Evolutionary conservation across 768 basidiomycete genomes (phyloP), one percentile per base, ranked within the genome.

Genomic region (Candolleomyces efflorescens): DNA sequence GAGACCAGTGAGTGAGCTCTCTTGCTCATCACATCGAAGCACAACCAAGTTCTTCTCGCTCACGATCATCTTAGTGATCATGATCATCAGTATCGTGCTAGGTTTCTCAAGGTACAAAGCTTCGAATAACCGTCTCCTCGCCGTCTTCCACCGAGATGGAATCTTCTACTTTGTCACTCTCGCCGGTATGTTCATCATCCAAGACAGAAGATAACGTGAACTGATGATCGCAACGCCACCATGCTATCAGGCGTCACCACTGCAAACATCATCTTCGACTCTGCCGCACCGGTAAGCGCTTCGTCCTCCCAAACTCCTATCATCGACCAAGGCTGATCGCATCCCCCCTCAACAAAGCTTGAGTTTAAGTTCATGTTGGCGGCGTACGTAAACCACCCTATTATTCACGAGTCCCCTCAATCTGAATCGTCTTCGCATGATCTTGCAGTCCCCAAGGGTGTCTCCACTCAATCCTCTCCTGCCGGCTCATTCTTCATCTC

Each of bases 191-290:
- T 32, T 17, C 4, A 9, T 6, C 12, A 27, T 5, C 10, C 23
- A 3, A 48, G 18, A 3, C 18, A 5, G 18, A 18, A 20, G 18
- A 6, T 6, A 18, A 4, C 24, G 10, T 18, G 23, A 9, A 24
- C 24, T 48, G 20, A 48, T 32, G 18, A 6, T 44, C n/a, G n/a
- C n/a, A n/a, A n/a, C n/a, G 2, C 46, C 1, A 48, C 23, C 6
- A 20, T 48, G 11, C 24, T 50, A 6, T 36, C 17, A 50, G 49
- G 13, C n/a, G 49, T 50, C 1, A 26, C 49, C 20, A 50, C 24
- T 26, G 49, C 20, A 27, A 50, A 50, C 26, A 50, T 50, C 24
- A 50, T 50, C 49, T 50, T 50, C 26, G 49, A 50, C 49, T 50
- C 49, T 26, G 49, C 18, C 9, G 49, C 49, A 27, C 49, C 49